Conservation (phyloP, 2,329 filamentous ascomycete genomes). For the Mycosphaerella sp. region DNA sequence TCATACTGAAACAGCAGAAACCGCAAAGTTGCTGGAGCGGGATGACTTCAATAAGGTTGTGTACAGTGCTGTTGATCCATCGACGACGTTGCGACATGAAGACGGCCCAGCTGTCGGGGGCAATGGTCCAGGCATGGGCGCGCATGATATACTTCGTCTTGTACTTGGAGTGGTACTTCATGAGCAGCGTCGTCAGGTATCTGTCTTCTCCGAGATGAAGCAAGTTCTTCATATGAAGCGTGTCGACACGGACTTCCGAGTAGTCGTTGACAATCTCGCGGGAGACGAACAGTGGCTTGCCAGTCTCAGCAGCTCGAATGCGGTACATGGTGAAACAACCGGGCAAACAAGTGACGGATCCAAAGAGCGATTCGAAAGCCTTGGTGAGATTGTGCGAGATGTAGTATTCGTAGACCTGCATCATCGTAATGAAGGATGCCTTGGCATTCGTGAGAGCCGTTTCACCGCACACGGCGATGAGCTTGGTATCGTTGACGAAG, state of each 20-base stretch:
- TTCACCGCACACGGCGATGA: conserved; percentile 94
- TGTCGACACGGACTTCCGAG: conserved; percentile 90
- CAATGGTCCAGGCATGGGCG: conserved; percentile 94
- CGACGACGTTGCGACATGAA: conserved; percentile 97
- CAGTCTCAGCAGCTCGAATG: conserved; percentile 86
- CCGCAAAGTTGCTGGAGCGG: conserved; percentile 90
- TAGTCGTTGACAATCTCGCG: conserved; percentile 85
- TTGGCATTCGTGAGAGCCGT: conserved; percentile 91
- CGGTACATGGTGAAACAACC: conserved; percentile 99
- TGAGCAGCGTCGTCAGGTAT: conserved; percentile 86
- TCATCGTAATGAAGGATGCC: conserved; percentile 93
- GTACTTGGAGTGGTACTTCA: conserved; percentile 88
- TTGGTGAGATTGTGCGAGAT: conserved; percentile 97
- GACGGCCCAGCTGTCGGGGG: conserved; percentile 86
- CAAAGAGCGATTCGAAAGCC: conserved; percentile 95
- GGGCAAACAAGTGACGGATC: conserved; percentile 92
- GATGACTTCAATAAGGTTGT: conserved; percentile 94
- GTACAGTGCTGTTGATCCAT: conserved; percentile 99
- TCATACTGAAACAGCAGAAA: conserved; percentile 99
- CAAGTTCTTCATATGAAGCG: conserved; percentile 97
- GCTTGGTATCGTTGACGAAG: conserved; percentile 82
- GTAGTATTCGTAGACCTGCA: conserved; percentile 99
- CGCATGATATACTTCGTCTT: conserved; percentile 97
- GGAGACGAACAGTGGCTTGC: conserved; percentile 94
- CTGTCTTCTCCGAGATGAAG: conserved; percentile 96